Evolutionary conservation across 2,329 filamentous ascomycete species (phyloP).

Genomic region (Pseudogymnoascus sp.): DNA sequence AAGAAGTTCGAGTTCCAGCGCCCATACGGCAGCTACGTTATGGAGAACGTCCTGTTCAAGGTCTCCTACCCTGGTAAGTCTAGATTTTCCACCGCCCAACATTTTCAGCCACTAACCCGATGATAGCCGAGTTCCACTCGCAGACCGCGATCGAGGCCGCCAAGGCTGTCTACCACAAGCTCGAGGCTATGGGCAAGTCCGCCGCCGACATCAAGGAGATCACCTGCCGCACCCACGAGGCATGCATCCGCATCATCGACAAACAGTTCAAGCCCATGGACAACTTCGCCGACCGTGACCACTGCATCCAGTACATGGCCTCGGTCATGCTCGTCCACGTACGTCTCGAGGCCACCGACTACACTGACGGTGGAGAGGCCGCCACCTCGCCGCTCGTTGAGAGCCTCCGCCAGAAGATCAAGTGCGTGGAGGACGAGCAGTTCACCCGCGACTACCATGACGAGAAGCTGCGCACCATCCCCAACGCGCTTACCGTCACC

Average conservation of each 20-base stretch:
- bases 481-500: constrained; percentile 91
- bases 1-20: constrained; percentile 96
- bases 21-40: constrained; percentile 94
- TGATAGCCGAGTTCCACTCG: constrained; percentile 85
- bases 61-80: constrained; percentile 86
- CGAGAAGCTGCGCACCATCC: constrained; percentile 87
- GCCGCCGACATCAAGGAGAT: constrained; percentile 90
- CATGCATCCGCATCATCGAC: constrained; percentile 98
- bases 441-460: constrained; percentile 96
- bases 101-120: constrained; percentile 21
- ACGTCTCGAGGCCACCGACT: constrained; percentile 88
- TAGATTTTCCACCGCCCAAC: neutral
- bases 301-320: constrained; percentile 99
- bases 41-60: constrained; percentile 99
- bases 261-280: constrained; percentile 99
- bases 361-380: constrained; percentile 86
- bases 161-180: constrained; percentile 76
- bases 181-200: constrained; percentile 79
- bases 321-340: constrained; percentile 93
- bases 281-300: constrained; percentile 98
- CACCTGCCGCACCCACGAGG: constrained; percentile 94
- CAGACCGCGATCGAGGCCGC: constrained; percentile 96
- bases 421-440: constrained; percentile 90
- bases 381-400: constrained; percentile 86
- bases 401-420: constrained; percentile 85